Percentiles rank a stretch among this genome's conserved stretches.
phyloP scores from a whole-genome alignment of 495 filamentous ascomycete species.

The Glutinoglossum americanum region DNA sequence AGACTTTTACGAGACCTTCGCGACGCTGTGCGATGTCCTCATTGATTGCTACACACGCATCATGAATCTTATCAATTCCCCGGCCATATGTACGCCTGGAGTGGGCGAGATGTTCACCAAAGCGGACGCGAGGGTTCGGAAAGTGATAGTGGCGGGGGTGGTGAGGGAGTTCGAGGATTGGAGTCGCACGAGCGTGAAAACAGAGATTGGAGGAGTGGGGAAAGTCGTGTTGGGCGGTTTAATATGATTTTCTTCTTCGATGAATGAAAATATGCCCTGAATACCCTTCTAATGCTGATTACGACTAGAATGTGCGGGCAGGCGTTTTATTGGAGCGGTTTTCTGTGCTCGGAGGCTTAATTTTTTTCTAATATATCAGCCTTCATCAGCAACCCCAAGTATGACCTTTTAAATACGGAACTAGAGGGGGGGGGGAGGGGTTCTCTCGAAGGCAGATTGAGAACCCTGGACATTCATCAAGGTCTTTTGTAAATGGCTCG shows the following conservation, averaged over 20 bases:
- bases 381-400: too few relatives aligned
- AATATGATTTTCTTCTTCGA: neutral
- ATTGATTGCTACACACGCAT: slow-evolving; percentile 80
- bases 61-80: slow-evolving; percentile 42
- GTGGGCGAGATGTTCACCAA: slow-evolving; percentile 74
- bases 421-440: too few relatives aligned
- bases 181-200: slow-evolving; percentile 48
- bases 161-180: slow-evolving; percentile 86
- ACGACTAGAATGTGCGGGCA: neutral
- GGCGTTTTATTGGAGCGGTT: neutral
- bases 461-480: too few relatives aligned
- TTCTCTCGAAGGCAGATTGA: too few relatives aligned
- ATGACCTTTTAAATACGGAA: too few relatives aligned
- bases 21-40: slow-evolving; percentile 88
- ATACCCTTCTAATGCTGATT: neutral
- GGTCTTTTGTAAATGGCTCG: too few relatives aligned
- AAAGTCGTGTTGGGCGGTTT: slow-evolving; percentile 59
- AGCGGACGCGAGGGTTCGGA: slow-evolving; percentile 64
- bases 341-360: neutral
- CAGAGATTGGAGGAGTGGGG: slow-evolving; percentile 62
- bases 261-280: neutral
- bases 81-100: slow-evolving; percentile 35
- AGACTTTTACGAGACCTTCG: slow-evolving; percentile 91
- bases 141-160: slow-evolving; percentile 64
- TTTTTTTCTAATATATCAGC: too few relatives aligned